phyloP scores from a whole-genome alignment of 768 basidiomycete genomes.

The Macrolepiota fuliginosa region DNA sequence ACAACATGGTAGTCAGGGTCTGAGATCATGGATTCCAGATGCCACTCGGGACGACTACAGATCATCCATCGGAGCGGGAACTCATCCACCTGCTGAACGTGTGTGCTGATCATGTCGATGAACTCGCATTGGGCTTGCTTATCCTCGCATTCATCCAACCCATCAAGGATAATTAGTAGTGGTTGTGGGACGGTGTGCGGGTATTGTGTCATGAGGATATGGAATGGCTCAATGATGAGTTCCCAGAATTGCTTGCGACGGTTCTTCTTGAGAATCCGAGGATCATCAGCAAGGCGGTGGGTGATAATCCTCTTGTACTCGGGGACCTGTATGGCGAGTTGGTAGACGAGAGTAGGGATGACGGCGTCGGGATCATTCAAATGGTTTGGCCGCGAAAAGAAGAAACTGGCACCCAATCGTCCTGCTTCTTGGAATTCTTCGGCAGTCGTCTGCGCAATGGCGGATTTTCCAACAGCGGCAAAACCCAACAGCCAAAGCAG shows the following conservation, averaged over 20 bases:
- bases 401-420: not conserved
- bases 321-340: not conserved
- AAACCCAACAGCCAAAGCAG: not conserved
- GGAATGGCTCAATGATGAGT: not conserved
- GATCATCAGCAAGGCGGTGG: not conserved
- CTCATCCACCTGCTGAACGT: not conserved
- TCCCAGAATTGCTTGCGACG: not conserved
- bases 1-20: not conserved
- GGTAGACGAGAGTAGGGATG: not conserved
- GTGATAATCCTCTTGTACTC: not conserved
- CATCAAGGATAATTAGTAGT: not conserved
- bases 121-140: conserved; percentile 1
- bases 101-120: conserved; percentile 1
- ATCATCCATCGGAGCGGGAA: not conserved
- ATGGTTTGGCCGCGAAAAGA: not conserved
- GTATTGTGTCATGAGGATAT: not conserved
- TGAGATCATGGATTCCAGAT: not conserved
- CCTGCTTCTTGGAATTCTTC: not conserved
- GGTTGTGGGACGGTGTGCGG: not conserved
- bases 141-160: not conserved
- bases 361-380: not conserved
- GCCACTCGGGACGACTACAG: conserved; percentile 1
- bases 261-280: not conserved
- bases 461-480: not conserved
- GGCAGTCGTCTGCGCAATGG: not conserved